Conservation (phyloP, 805 yeast genomes). For the Candida vaughaniae region DNA sequence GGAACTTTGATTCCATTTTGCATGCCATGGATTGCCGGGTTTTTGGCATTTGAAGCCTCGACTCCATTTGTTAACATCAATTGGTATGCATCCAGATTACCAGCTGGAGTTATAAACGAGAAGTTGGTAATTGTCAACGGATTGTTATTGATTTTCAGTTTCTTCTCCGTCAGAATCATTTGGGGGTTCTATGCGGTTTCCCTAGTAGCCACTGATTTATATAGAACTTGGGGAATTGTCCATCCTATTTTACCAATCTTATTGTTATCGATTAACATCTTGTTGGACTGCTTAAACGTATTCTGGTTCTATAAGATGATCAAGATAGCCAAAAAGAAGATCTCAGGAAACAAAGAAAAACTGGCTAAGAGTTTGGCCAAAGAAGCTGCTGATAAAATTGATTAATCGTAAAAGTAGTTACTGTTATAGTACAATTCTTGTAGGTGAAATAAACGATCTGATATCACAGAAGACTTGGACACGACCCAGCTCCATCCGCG, state of each 20-base stretch:
- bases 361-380: conserved; percentile 16
- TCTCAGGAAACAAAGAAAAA: conserved; percentile 7
- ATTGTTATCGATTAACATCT: conserved; percentile 56
- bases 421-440: no score
- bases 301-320: conserved; percentile 92
- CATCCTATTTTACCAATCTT: conserved; percentile 48
- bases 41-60: conserved; percentile 80
- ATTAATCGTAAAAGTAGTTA: no score
- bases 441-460: no score
- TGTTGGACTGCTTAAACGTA: conserved; percentile 67
- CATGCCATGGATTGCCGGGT: conserved; percentile 78
- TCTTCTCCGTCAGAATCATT: conserved; percentile 73
- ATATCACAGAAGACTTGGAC: no score
- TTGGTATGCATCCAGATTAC: conserved; percentile 84
- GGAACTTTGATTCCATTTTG: conserved; percentile 69
- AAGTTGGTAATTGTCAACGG: conserved; percentile 67
- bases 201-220: conserved; percentile 49
- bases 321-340: conserved; percentile 60
- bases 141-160: conserved; percentile 59
- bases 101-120: conserved; percentile 61
- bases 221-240: conserved; percentile 39
- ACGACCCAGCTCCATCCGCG: no score
- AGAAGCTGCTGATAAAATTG: conserved; percentile 18
- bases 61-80: conserved; percentile 94
- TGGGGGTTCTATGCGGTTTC: conserved; percentile 84